A percentile compares a stretch with the other conserved stretches of the same genome.
These are phyloP conservation scores for Anthracocystis walkeri DNA, from an alignment of 1,284 basidiomycete species.

Conservation along the genomic window DNA sequence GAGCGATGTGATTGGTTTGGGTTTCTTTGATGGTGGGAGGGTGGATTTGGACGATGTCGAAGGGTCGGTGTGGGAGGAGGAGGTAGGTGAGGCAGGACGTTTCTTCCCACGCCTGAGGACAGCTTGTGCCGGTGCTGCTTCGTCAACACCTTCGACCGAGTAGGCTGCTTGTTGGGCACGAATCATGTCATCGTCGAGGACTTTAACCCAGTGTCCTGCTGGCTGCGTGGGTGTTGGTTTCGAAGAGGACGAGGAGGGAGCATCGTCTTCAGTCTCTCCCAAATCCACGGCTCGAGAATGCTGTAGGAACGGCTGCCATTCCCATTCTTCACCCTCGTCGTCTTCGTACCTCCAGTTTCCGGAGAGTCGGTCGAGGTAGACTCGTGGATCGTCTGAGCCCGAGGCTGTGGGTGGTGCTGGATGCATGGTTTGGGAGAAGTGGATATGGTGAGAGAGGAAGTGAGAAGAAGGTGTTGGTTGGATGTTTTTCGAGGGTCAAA, in stretches of 20 bases:
- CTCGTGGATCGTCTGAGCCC: slow-evolving; percentile 45
- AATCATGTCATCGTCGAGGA: slow-evolving; percentile 88
- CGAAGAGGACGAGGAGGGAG: background rate
- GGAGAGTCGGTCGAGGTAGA: slow-evolving; percentile 80
- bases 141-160: slow-evolving; percentile 45
- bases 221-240: slow-evolving; percentile 73
- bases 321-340: slow-evolving; percentile 82
- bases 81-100: slow-evolving; percentile 23
- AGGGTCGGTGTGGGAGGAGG: background rate
- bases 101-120: slow-evolving; percentile 41
- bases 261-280: slow-evolving; percentile 32
- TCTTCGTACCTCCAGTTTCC: slow-evolving; percentile 87
- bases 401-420: slow-evolving; percentile 30
- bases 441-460: background rate
- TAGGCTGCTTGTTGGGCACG: slow-evolving; percentile 34
- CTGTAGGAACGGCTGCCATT: slow-evolving; percentile 76
- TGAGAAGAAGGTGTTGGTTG: slow-evolving; percentile 1
- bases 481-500: background rate
- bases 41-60: slow-evolving; percentile 1
- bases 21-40: slow-evolving; percentile 34
- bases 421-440: slow-evolving; percentile 18
- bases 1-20: slow-evolving; percentile 77
- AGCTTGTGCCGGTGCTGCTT: slow-evolving; percentile 28
- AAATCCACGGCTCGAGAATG: slow-evolving; percentile 20
- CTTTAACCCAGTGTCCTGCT: slow-evolving; percentile 81